Percentiles rank a stretch among this genome's conserved stretches.
These are phyloP conservation scores for Lumnitzera racemosa DNA, from an alignment of 345 rosid genomes.

Conservation along the genomic window DNA sequence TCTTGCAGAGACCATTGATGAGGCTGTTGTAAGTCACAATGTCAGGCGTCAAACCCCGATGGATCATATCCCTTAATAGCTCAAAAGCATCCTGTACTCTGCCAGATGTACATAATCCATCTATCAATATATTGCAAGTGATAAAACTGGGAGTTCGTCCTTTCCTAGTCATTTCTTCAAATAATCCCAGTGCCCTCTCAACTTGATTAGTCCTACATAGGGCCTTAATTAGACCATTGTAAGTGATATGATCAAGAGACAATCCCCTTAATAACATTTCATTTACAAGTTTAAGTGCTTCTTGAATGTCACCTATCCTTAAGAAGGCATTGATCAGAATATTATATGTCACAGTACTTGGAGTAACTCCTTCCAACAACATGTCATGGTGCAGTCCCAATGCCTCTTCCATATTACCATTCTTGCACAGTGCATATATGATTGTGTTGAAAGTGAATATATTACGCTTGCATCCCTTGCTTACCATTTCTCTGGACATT, in stretches of 20 bases:
- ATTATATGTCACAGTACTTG: constrained; percentile 79
- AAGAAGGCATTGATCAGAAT: constrained; percentile 54
- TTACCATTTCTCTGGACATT: constrained; percentile 55
- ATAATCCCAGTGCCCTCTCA: constrained; percentile 58
- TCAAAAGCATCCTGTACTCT: constrained; percentile 59
- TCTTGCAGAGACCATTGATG: constrained; percentile 71
- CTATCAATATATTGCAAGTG: constrained; percentile 69
- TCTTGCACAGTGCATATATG: constrained; percentile 67
- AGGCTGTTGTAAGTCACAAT: constrained; percentile 75
- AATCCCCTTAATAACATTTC: constrained; percentile 81
- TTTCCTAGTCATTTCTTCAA: constrained; percentile 69
- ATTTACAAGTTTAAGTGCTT: constrained; percentile 63
- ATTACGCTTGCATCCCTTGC: constrained; percentile 74
- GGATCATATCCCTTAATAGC: constrained; percentile 66
- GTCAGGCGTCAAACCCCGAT: constrained; percentile 63
- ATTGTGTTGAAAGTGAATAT: constrained; percentile 70
- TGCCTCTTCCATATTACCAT: constrained; percentile 46
- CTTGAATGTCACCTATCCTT: constrained; percentile 50
- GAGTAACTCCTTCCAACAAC: constrained; percentile 72
- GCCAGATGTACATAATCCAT: constrained; percentile 57
- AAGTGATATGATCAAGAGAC: constrained; percentile 60
- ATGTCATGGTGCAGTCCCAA: constrained; percentile 50
- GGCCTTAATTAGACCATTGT: constrained; percentile 63
- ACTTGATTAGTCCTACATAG: constrained; percentile 59
- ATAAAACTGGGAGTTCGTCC: constrained; percentile 46